These are phyloP conservation scores for Mycena maculata DNA, from an alignment of 768 basidiomycete genomes.

Conservation along the genomic window DNA sequence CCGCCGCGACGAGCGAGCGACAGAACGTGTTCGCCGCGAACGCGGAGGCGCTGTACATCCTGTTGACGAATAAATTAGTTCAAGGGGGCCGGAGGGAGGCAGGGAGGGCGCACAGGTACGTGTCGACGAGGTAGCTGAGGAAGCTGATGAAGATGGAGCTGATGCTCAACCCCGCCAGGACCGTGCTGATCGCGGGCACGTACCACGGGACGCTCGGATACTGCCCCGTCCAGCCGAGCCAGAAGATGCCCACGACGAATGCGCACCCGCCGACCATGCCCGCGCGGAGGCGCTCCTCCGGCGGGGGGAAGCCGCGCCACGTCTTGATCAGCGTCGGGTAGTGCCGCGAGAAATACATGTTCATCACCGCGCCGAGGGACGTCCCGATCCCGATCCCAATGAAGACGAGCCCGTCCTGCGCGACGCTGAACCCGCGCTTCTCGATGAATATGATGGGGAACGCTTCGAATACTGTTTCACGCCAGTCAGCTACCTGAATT, in stretches of 20 bases:
- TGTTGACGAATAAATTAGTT: constrained; percentile 22
- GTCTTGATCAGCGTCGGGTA: constrained; percentile 58
- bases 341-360: constrained; percentile 47
- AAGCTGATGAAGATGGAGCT: constrained; percentile 72
- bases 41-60: constrained; percentile 69
- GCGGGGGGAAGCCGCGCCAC: constrained; percentile 66
- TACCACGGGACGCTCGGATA: constrained; percentile 68
- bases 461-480: constrained; percentile 62
- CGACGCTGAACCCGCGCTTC: constrained; percentile 52
- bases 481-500: not conserved
- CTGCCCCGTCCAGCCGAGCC: constrained; percentile 74
- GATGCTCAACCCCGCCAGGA: constrained; percentile 61
- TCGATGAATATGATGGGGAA: constrained; percentile 61
- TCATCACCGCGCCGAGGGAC: constrained; percentile 56
- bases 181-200: constrained; percentile 65
- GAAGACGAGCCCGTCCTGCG: constrained; percentile 61
- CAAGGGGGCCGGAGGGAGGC: not conserved
- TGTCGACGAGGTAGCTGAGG: constrained; percentile 68
- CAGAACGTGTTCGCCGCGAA: constrained; percentile 71
- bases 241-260: constrained; percentile 71
- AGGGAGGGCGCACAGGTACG: constrained; percentile 56
- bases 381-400: constrained; percentile 68
- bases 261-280: constrained; percentile 68
- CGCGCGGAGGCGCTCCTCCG: constrained; percentile 67
- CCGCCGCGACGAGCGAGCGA: constrained; percentile 67